Evolutionary conservation across 2,329 filamentous ascomycete genomes (phyloP).

Genomic region (Dactylonectria estremocensis): DNA sequence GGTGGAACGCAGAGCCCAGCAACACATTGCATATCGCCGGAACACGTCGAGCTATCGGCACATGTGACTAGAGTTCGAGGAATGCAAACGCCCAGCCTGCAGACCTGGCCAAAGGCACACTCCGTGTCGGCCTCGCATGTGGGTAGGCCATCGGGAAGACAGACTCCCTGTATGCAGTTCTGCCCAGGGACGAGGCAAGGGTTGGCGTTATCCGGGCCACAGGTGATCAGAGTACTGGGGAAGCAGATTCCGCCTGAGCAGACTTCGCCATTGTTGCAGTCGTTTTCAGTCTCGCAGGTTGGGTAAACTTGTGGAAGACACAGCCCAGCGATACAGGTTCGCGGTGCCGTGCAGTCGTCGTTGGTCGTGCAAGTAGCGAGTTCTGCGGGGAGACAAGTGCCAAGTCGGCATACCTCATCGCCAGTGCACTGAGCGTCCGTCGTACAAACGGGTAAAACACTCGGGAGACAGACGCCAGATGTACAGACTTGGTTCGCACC

Average conservation of each 20-base stretch:
- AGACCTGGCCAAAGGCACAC: slow-evolving; percentile 10
- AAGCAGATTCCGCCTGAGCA: slow-evolving; percentile 19
- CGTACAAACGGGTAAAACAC: slow-evolving; percentile 3
- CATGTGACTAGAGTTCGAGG: slow-evolving; percentile 6
- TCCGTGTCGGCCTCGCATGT: background rate
- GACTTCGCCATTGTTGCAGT: slow-evolving; percentile 24
- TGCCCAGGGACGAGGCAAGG: background rate
- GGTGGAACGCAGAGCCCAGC: slow-evolving; percentile 12
- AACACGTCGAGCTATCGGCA: background rate
- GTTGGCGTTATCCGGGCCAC: background rate
- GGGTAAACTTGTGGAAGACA: slow-evolving; percentile 17
- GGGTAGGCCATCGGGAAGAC: slow-evolving; percentile 15
- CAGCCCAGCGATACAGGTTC: slow-evolving; percentile 13
- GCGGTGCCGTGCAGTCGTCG: background rate
- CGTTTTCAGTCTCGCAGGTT: background rate
- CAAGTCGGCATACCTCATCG: slow-evolving; percentile 21
- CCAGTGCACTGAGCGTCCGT: slow-evolving; percentile 18
- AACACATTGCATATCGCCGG: background rate
- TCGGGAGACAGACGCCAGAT: slow-evolving; percentile 16
- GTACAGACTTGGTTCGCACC: slow-evolving; percentile 21
- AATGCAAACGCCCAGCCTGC: slow-evolving; percentile 20
- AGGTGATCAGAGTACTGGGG: slow-evolving; percentile 6
- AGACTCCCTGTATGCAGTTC: slow-evolving; percentile 7
- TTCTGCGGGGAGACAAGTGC: slow-evolving; percentile 18
- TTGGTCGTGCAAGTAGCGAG: slow-evolving; percentile 9